Base-by-base conservation (phyloP, 2,329 filamentous ascomycete species). In the Chrysosporium keratinophilum region DNA sequence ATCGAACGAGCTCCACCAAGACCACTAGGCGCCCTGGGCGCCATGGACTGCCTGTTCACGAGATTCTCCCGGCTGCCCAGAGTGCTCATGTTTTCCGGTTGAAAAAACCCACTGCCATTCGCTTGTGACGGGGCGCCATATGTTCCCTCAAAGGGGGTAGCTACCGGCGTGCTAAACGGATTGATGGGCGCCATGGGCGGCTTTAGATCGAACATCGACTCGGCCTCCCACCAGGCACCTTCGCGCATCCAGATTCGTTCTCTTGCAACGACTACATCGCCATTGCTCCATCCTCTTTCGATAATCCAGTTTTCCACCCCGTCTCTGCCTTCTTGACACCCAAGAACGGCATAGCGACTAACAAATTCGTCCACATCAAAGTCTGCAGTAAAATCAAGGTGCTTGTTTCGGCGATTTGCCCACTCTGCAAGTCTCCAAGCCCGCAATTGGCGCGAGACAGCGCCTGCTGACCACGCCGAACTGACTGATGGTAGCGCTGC, bases 241-340 rank as follows among this genome's bases (percentile, higher is more conserved):
- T 98, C 93, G 48, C 91, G 82, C 75, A 97, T 90, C 93, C 93
- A 98, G 41, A 98, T 83, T 33, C 93, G 86, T 69, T 97, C 89
- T 55, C 83, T 84, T 53, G 93, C 93, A 33, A 97, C 77, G 4
- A 95, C 82, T 1, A 97, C 89, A 71, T 97, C 93, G 39, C 93
- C 93, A 62, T 98, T 98, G 72, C 88, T 96, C 93, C 93, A 98
- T 1, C 93, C 93, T 55, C 93, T 83, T 70, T 97, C 90, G 48
- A 97, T 78, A 55, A 94, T 78, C 88, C 91, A 98, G 63, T 80
- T 94, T 65, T 97, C 88, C 51, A 96, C 89, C 46, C 91, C 93
- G 58, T 98, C 93, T 58, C 82, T 83, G 54, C 93, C 93, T 59
- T 95, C 88, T 61, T 84, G 81, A 68, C 93, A 98, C 12, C 93